These are phyloP conservation scores for Macrophomina tecta DNA, from an alignment of 2,329 filamentous ascomycete species.

Conservation along the genomic window DNA sequence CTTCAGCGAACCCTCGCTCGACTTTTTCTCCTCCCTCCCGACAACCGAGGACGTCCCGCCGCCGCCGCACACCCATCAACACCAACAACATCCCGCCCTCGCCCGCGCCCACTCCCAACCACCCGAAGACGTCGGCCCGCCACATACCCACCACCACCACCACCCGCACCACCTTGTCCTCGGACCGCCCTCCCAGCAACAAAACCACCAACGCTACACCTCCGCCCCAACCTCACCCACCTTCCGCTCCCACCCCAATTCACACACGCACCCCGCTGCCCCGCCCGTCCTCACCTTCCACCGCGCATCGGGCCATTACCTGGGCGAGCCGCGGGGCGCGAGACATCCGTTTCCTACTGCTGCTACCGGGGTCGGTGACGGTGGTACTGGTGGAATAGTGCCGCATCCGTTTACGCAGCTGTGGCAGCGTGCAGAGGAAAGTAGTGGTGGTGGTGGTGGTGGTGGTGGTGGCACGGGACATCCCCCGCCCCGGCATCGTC, in stretches of 20 bases:
- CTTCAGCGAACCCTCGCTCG: not conserved
- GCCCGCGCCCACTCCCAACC: conserved; percentile 10
- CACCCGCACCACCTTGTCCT: not conserved
- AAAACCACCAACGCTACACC: not conserved
- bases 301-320: not conserved
- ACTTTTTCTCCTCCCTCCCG: not conserved
- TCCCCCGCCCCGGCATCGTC: not conserved
- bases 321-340: not conserved
- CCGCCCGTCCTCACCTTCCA: not conserved
- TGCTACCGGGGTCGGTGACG: too few relatives aligned
- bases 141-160: not conserved
- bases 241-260: not conserved
- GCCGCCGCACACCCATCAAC: not conserved
- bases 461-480: not conserved
- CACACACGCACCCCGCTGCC: not conserved
- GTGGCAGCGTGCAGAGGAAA: not conserved
- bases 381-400: too few relatives aligned
- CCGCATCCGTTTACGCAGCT: not conserved
- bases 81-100: not conserved
- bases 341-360: not conserved
- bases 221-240: not conserved
- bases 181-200: not conserved
- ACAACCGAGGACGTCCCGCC: not conserved
- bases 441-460: too few relatives aligned
- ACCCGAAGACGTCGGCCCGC: not conserved